phyloP scores from a whole-genome alignment of 1,284 basidiomycete species.

The Mycena sp. region DNA sequence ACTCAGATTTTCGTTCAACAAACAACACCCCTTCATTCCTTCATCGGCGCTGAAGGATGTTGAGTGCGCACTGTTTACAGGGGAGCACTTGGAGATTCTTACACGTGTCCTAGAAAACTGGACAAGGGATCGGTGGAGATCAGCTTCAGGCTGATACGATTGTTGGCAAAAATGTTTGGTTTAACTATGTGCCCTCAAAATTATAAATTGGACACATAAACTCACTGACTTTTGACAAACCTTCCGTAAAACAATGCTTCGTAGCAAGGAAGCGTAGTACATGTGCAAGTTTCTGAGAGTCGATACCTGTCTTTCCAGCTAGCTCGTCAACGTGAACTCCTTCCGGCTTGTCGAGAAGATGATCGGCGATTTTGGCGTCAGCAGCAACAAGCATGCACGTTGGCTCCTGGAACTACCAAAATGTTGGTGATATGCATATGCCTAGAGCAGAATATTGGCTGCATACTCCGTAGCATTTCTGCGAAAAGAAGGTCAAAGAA shows the following conservation, averaged over 20 bases:
- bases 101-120: not conserved
- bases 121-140: slow-evolving; percentile 3
- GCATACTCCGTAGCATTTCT: slow-evolving; percentile 7
- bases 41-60: slow-evolving; percentile 43
- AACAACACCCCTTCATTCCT: slow-evolving; percentile 32
- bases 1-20: slow-evolving; percentile 38
- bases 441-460: not conserved
- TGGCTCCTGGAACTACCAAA: slow-evolving; percentile 23
- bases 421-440: no score
- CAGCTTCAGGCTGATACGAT: slow-evolving; percentile 15
- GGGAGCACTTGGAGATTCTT: slow-evolving; percentile 37
- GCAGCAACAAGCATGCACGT: slow-evolving; percentile 32
- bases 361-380: slow-evolving; percentile 41
- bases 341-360: slow-evolving; percentile 40
- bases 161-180: slow-evolving; percentile 18
- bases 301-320: slow-evolving; percentile 32
- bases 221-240: slow-evolving; percentile 35
- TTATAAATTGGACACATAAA: not conserved
- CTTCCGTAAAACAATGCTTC: slow-evolving; percentile 49
- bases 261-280: slow-evolving; percentile 47
- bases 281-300: slow-evolving; percentile 42
- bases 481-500: not conserved
- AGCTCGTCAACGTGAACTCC: slow-evolving; percentile 42
- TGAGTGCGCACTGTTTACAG: slow-evolving; percentile 43
- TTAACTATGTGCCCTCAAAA: slow-evolving; percentile 22